Evolutionary conservation across 352 stramenopile genomes (phyloP), one percentile per base, ranked within the genome.

Genomic region (Phytopythium chamaehyphon): DNA sequence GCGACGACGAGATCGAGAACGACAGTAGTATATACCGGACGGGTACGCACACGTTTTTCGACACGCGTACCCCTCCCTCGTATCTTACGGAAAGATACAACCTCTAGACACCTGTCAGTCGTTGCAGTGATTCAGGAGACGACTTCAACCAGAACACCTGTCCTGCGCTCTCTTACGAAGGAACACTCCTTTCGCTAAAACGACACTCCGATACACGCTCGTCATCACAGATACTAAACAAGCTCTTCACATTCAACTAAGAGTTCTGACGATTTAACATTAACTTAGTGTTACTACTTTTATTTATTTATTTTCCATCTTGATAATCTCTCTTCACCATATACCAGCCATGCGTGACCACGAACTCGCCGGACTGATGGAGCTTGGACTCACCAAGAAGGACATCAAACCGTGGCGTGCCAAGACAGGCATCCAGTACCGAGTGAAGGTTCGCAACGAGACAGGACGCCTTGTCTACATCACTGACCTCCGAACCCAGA

Each of bases 301-400:
- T 42, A 42, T 21, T 42, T 42, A 42, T 42, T 42, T 42, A n/a
- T 7, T 42, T 42, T 42, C n/a, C 28, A 42, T 42, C 37, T 42
- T 42, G 37, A 42, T 12, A 42, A 42, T 42, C 37, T 42, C 37
- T 16, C 37, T 16, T 16, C 12, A 5, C 12, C 37, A 55, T 61
- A 61, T 61, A 55, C 28, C 4, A 47, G 50, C 48, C 33, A 57
- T 62, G 55, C 55, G 51, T 57, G 47, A 40, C 50, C 47, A 62
- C 47, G 54, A 61, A 37, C 54, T 54, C 46, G 54, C 54, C 51
- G 45, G 54, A 47, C 28, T 55, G 54, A 43, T 56, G 33, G 47
- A 55, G 49, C 54, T 56, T 49, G 11, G 45, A 21, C 19, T 49
- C 51, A 48, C 54, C 23, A 39, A 52, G 37, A 55, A 51, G 49